Evolutionary conservation across 1,284 basidiomycete species (phyloP), one percentile per base, ranked within the genome.

Genomic region (Schizophyllum amplum): DNA sequence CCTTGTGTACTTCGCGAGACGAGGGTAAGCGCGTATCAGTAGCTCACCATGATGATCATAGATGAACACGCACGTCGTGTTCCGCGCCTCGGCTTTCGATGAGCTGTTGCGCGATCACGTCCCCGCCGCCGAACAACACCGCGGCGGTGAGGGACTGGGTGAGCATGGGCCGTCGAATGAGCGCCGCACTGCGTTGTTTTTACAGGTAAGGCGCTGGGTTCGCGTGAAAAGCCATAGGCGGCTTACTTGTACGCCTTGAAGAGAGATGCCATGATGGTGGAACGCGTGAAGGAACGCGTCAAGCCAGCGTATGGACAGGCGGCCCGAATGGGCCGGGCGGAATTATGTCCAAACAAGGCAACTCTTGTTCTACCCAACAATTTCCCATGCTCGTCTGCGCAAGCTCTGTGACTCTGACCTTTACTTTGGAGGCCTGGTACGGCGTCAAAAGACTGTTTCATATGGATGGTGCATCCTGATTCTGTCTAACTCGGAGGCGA

Each of bases 81-180:
- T 82, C 67, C 59, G 66, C 72, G 15, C 87, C 85, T 65, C 73
- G 80, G 60, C 74, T 75, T 66, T 94, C 92, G 24, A 94, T 80
- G 0, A 75, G 83, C 67, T 94, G 87, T 69, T 94, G 92, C 0
- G 92, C 90, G 46, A 94, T 78, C 1, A 90, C 65, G 67, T 94
- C 92, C 20, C 90, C 91, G 9, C 81, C 72, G 50, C 86, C 84
- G 63, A 91, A 92, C n/a, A 92, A 72, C 50, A 85, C 66, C 1
- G 79, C 83, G 0, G 87, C 85, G 0, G 88, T 88, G 0, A 71
- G 70, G 59, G 82, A 86, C 63, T 88, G 86, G 4, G 82, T 72
- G 17, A 81, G 54, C 73, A 87, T 75, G 0, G 88, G 88, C 17
- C 81, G 75, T 21, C 81, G 79, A 53, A 86, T 70, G 33, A 90